Evolutionary conservation across 73 alveolate species (phyloP).

Genomic region (Paramecium biaurelia): DNA sequence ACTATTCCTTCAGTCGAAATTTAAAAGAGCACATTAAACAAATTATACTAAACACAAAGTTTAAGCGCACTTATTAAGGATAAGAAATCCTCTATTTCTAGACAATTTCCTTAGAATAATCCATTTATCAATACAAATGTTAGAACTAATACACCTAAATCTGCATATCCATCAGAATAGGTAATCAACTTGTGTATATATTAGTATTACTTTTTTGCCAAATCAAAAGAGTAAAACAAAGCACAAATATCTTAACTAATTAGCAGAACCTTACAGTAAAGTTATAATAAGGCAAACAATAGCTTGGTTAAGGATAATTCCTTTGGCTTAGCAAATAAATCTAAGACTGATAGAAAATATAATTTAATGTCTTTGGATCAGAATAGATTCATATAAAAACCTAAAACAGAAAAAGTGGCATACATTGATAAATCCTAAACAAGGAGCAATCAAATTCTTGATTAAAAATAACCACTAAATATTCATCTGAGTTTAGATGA

Average conservation of each 20-base stretch:
- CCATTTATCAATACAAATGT: background rate
- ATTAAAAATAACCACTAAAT: background rate
- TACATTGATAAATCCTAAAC: background rate
- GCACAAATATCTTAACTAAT: background rate
- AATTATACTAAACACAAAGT: background rate
- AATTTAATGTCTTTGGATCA: background rate
- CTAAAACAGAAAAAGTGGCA: background rate
- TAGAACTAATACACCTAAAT: background rate
- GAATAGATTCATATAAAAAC: background rate
- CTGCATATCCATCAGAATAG: background rate
- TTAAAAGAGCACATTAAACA: background rate
- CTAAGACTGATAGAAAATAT: conserved; percentile 28
- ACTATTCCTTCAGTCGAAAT: background rate
- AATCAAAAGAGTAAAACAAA: background rate
- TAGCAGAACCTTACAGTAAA: background rate
- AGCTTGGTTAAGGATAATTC: background rate
- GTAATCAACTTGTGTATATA: background rate
- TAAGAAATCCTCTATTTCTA: background rate
- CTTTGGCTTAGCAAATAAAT: background rate
- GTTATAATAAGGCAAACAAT: background rate
- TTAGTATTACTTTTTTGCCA: background rate
- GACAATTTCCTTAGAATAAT: background rate
- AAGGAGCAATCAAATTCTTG: background rate
- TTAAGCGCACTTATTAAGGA: background rate
- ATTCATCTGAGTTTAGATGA: background rate